phyloP scores from a whole-genome alignment of 495 filamentous ascomycete species.

The Penicillium turbatum region DNA sequence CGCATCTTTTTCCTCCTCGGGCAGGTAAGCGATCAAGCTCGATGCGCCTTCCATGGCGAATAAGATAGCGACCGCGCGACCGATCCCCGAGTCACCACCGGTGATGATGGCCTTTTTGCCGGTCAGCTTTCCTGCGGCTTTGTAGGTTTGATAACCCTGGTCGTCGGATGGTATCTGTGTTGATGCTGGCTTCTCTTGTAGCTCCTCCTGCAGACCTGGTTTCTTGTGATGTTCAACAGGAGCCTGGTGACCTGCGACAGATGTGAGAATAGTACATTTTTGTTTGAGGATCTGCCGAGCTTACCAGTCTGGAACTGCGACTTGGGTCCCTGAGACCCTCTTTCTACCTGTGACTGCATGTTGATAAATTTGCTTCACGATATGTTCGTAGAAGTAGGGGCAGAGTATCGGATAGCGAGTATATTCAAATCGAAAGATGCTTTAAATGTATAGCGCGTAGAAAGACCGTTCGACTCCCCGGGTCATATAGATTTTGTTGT shows the following conservation, averaged over 20 bases:
- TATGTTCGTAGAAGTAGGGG: neutral
- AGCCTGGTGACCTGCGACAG: conserved; percentile 55
- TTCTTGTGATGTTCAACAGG: conserved; percentile 64
- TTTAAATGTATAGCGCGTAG: neutral
- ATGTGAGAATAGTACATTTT: neutral
- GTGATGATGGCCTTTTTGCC: conserved; percentile 77
- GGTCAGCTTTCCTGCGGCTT: conserved; percentile 70
- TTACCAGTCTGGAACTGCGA: conserved; percentile 21
- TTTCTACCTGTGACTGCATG: conserved; percentile 21
- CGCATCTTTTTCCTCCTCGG: conserved; percentile 73
- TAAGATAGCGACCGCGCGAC: conserved; percentile 70
- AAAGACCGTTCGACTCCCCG: neutral
- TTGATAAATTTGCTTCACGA: neutral
- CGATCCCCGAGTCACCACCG: conserved; percentile 79
- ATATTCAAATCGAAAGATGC: neutral
- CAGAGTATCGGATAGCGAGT: neutral
- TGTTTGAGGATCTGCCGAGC: neutral
- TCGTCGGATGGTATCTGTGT: conserved; percentile 67
- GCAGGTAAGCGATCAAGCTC: conserved; percentile 68
- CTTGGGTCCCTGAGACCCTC: conserved; percentile 8
- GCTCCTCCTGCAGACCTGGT: conserved; percentile 63
- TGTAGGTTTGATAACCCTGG: conserved; percentile 69
- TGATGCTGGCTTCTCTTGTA: conserved; percentile 57
- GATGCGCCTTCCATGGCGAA: conserved; percentile 83
- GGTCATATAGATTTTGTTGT: neutral